phyloP scores from a whole-genome alignment of 192 early-diverging fungal genomes.

The Coemansia sp. region DNA sequence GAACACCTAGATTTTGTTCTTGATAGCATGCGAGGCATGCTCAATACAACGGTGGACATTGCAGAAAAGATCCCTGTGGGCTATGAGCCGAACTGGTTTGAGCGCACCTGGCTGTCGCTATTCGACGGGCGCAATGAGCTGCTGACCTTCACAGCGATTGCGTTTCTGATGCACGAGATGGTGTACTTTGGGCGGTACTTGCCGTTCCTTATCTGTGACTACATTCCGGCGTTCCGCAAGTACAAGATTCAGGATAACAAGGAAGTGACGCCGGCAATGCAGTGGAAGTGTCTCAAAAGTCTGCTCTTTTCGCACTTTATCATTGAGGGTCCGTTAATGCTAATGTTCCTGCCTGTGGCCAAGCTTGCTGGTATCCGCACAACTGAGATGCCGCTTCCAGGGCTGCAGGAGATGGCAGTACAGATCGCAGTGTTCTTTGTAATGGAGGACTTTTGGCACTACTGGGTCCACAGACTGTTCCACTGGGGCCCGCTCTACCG shows the following conservation, averaged over 20 bases:
- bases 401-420: conserved; percentile 61
- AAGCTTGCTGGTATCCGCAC: conserved; percentile 82
- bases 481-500: conserved; percentile 89
- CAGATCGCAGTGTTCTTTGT: conserved; percentile 78
- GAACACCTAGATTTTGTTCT: conserved; percentile 20
- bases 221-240: conserved; percentile 79
- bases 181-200: conserved; percentile 91
- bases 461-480: conserved; percentile 84
- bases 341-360: conserved; percentile 81
- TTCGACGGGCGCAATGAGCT: conserved; percentile 71
- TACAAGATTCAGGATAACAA: conserved; percentile 87
- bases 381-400: conserved; percentile 78
- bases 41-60: conserved; percentile 34
- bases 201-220: conserved; percentile 83
- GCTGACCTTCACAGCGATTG: conserved; percentile 66
- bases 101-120: conserved; percentile 61
- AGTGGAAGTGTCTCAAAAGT: conserved; percentile 70
- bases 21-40: conserved; percentile 30
- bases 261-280: conserved; percentile 59
- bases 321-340: conserved; percentile 86
- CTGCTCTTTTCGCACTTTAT: conserved; percentile 77
- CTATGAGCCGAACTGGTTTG: conserved; percentile 47
- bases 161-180: conserved; percentile 85
- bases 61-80: conserved; percentile 30
- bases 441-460: conserved; percentile 89